Evolutionary conservation across 345 rosid genomes (phyloP), one percentile per base, ranked within the genome.

Genomic region (Hirschfeldia incana): DNA sequence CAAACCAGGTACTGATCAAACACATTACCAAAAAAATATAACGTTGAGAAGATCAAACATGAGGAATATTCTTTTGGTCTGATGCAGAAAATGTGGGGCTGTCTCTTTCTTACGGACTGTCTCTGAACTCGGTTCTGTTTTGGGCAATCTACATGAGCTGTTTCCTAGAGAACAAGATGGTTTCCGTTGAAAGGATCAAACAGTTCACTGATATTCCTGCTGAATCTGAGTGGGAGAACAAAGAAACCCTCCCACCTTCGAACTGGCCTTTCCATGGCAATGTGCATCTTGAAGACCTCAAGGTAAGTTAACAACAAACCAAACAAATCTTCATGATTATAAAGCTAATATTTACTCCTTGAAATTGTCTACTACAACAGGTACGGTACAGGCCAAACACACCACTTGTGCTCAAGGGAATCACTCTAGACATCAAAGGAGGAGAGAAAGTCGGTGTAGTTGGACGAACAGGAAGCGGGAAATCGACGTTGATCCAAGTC

Each of bases 401-500:
- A 17, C 98, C 98, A 63, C 80, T 95, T 39, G 96, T 95, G 69
- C 89, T 95, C 78, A 91, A 87, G 76, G 99, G 99, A 67, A 85
- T 95, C 26, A 88, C 80, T 74, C 84, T 92, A 21, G 85, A 88
- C 85, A 90, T 95, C 79, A 72, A 76, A 1, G 98, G 97, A 12
- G 99, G 98, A 30, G 96, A 95, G 70, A 93, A 93, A 85, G 84
- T 95, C 7, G 99, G 97, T 34, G 84, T 92, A 13, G 99, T 93
- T 39, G 99, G 99, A 28, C 91, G 97, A 37, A 95, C 99, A 0
- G 99, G 98, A 67, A 89, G 99, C 58, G 99, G 99, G 76, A 93
- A 95, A 76, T 91, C 99, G n/a, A 95, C 98, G 30, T 81, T 95
- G 76, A 84, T 95, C 70, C 98, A 95, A 75, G 99, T 88, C 62